Percentiles rank a stretch among this genome's conserved stretches.
phyloP scores from a whole-genome alignment of 2,329 filamentous ascomycete genomes.

The Botrytis fabae region DNA sequence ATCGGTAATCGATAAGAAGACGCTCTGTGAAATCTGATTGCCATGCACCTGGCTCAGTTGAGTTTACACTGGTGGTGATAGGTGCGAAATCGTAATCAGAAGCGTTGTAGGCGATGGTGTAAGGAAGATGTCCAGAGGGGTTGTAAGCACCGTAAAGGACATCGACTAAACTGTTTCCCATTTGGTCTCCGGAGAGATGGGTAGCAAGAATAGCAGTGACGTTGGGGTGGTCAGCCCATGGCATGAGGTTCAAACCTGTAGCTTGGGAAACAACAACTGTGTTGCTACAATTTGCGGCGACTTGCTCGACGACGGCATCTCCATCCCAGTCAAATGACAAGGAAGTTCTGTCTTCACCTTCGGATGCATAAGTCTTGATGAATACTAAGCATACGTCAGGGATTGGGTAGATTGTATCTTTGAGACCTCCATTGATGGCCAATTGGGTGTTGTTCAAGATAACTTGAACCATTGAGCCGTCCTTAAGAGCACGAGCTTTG shows the following conservation, averaged over 20 bases:
- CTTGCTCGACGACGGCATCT: constrained; percentile 38
- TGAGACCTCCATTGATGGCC: constrained; percentile 41
- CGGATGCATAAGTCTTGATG: constrained; percentile 67
- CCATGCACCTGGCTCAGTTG: constrained; percentile 28
- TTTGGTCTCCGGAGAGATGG: constrained; percentile 60
- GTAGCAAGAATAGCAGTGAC: constrained; percentile 61
- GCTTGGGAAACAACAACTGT: constrained; percentile 68
- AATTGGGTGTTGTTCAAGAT: constrained; percentile 46
- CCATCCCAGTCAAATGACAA: constrained; percentile 31
- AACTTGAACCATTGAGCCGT: constrained; percentile 53
- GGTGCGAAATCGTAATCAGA: constrained; percentile 52
- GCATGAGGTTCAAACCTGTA: constrained; percentile 62
- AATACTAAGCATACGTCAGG: constrained; percentile 68
- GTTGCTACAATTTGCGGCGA: constrained; percentile 53
- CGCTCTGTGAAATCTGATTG: constrained; percentile 56
- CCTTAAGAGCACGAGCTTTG: constrained; percentile 45
- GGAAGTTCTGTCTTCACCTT: constrained; percentile 62
- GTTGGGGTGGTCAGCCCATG: constrained; percentile 58
- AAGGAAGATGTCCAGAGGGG: constrained; percentile 59
- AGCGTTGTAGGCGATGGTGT: constrained; percentile 59
- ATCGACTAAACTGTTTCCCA: constrained; percentile 60
- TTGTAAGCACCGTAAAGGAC: constrained; percentile 61
- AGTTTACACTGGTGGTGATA: constrained; percentile 45
- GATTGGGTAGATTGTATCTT: constrained; percentile 43
- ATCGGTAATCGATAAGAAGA: constrained; percentile 48